Percentiles rank a stretch among this genome's conserved stretches.
Conservation (phyloP, 306 rosid species). For the Acacia melanoxylon region DNA sequence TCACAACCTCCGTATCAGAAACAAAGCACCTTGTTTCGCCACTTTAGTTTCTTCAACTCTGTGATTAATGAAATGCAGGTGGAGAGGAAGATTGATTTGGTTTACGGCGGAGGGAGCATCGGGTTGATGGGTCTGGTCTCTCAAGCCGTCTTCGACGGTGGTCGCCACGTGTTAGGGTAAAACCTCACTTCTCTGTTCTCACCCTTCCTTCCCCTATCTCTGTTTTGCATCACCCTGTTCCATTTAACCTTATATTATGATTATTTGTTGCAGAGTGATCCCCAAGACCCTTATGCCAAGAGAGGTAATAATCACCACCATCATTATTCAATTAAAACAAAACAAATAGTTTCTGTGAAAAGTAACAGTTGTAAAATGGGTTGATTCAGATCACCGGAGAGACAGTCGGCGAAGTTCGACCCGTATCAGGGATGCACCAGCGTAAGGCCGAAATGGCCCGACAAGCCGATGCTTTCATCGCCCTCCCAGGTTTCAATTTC, state of each 20-base stretch:
- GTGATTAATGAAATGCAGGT: constrained; percentile 41
- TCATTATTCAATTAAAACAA: neutral
- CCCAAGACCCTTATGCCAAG: constrained; percentile 72
- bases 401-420: constrained; percentile 69
- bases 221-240: neutral
- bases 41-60: neutral
- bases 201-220: too few relatives aligned
- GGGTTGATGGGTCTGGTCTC: constrained; percentile 79
- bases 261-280: constrained; percentile 53
- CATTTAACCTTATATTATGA: neutral
- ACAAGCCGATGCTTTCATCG: constrained; percentile 83
- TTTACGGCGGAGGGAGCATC: constrained; percentile 87
- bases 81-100: constrained; percentile 70
- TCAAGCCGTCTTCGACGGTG: constrained; percentile 74
- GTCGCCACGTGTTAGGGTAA: constrained; percentile 88
- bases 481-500: constrained; percentile 60
- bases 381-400: constrained; percentile 63
- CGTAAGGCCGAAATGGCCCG: constrained; percentile 86
- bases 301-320: constrained; percentile 48
- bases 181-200: neutral
- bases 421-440: constrained; percentile 78
- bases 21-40: neutral
- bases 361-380: neutral
- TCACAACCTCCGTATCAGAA: neutral
- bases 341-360: neutral